Evolutionary conservation across 306 rosid species (phyloP).

Genomic region (Medicago ruthenica): DNA sequence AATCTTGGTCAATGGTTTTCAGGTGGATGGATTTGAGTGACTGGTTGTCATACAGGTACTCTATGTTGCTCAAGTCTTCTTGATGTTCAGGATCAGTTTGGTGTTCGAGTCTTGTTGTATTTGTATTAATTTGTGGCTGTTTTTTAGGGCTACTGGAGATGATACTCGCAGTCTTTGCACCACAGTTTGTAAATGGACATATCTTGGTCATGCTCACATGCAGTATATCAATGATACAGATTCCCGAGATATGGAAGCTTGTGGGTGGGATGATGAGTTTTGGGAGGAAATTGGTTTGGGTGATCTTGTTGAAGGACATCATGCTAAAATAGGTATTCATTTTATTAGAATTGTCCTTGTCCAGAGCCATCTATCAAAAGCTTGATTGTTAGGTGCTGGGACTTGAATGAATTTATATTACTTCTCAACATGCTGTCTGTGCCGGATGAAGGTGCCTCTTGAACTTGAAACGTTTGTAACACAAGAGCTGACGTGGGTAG

Average conservation of each 20-base stretch:
- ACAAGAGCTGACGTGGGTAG: too few species aligned
- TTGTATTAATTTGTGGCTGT: slow-evolving; percentile 39
- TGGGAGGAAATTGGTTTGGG: slow-evolving; percentile 99
- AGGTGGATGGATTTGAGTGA: slow-evolving; percentile 99
- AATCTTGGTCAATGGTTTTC: slow-evolving; percentile 92
- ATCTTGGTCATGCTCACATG: slow-evolving; percentile 99
- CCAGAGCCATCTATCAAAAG: slow-evolving; percentile 24
- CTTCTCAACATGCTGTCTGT: neutral
- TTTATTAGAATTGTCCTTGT: slow-evolving; percentile 19
- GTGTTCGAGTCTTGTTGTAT: slow-evolving; percentile 37
- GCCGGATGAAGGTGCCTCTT: neutral
- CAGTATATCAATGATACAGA: slow-evolving; percentile 68
- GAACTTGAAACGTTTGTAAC: neutral
- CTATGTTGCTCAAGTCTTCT: slow-evolving; percentile 35
- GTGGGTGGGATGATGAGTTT: slow-evolving; percentile 99
- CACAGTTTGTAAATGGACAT: slow-evolving; percentile 96
- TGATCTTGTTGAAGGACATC: slow-evolving; percentile 95
- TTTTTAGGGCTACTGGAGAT: slow-evolving; percentile 88
- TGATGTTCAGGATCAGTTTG: slow-evolving; percentile 33
- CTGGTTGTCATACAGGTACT: slow-evolving; percentile 96
- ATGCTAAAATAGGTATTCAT: slow-evolving; percentile 89
- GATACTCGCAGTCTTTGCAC: slow-evolving; percentile 98
- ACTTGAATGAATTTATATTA: slow-evolving; percentile 14
- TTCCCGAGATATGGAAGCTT: slow-evolving; percentile 88
- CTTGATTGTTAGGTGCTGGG: slow-evolving; percentile 8